Evolutionary conservation across 495 filamentous ascomycete species (phyloP), one percentile per base, ranked within the genome.

Genomic region (Astrothelium subdiscretum): DNA sequence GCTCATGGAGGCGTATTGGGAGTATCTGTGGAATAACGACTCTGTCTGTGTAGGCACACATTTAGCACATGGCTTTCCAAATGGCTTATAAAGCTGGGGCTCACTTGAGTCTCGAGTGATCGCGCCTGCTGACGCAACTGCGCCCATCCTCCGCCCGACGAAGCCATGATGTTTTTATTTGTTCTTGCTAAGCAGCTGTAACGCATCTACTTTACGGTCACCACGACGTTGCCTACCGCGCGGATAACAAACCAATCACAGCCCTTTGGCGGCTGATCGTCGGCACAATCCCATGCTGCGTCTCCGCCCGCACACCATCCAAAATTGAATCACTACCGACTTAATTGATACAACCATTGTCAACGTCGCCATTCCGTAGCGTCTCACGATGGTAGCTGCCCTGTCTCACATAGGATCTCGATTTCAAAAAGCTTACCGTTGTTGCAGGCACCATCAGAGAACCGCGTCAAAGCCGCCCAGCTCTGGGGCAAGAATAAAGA

Each of bases 401-500:
- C 20, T 26, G 20, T 3, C 48, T 54, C 6, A 8, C 26, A 11
- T 8, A 26, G 8, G 8, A 26, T 11, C 5, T 54, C 3, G 24
- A 15, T 15, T 20, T 54, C 5, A 54, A 12, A 54, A n/a, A n/a
- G n/a, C n/a, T n/a, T n/a, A n/a, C n/a, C n/a, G n/a, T n/a, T n/a
- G n/a, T n/a, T n/a, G n/a, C 24, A 54, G 48, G 48, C 48, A 24
- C 48, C 48, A 5, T 54, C 48, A 11, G 48, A 54, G 24, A 54
- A 54, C 48, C 48, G 48, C 15, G 89, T 97, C 79, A 97, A 96
- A 85, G 84, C 91, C 76, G 85, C 81, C 80, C 83, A 87, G 80
- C 88, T 99, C 77, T 97, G 95, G 94, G 85, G 86, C 79, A 99
- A 99, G 91, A 89, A 82, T 86, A 97, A 97, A 86, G 88, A 92